Evolutionary conservation across 257 asterid species (phyloP), one percentile per base, ranked within the genome.

Genomic region (Plantago ovata): DNA sequence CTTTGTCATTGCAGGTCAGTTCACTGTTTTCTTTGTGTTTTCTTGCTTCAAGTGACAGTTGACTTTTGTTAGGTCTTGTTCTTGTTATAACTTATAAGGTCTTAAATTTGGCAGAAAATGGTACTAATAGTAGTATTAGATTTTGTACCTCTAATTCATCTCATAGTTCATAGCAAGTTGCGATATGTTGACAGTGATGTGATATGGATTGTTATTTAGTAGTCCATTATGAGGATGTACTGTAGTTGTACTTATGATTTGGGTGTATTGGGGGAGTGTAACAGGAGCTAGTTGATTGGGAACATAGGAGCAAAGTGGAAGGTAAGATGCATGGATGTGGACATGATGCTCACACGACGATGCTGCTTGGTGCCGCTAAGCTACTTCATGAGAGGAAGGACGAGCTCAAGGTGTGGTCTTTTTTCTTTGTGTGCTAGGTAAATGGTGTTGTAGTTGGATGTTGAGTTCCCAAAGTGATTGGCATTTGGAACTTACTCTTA

Each of bases 321-420:
- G 97, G 97, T 23, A 64, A 75, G 70, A 86, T 89, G 97, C 97
- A 89, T 66, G 97, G 86, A 52, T 89, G 97, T 74, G 97, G 95
- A 45, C 97, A 89, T 33, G 97, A 86, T 78, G 97, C 94, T 43
- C 97, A 89, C 64, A 89, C 97, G 14, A 67, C 95, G 0, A 89
- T 89, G 97, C 77, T 89, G 46, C 95, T 89, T 64, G 97, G 97
- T 43, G 97, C 95, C 69, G 95, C 97, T 61, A 89, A 86, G 77
- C 65, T 86, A 58, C 87, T 89, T 49, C 72, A 86, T 53, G 66
- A 77, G 55, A 74, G 95, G 56, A 86, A 79, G 74, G 76, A 77
- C 66, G 61, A 66, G 45, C 86, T 89, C 58, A 72, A 86, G 85
- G 96, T 89, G 23, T 53, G 68, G 79, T 63, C 62, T 49, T 28